Base-by-base conservation (phyloP, 768 basidiomycete species). In the Termitomyces titanicus region DNA sequence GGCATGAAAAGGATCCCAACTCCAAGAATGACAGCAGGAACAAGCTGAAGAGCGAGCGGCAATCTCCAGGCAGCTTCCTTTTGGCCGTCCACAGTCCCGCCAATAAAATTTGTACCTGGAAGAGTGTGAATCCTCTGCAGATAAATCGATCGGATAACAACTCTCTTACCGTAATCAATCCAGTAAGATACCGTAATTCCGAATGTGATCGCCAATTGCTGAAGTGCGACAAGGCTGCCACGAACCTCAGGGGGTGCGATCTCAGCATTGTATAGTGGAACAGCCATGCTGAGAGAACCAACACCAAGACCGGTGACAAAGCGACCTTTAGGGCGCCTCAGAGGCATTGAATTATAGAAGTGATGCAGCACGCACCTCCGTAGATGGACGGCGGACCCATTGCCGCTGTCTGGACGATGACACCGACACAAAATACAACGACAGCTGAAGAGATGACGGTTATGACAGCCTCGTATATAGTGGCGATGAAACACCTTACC, bases 271-370 rank as follows among this genome's bases (percentile, higher is more conserved):
- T 88, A 90, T 35, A 92, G 75, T 1, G 90, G 90, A 11, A 92
- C 89, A n/a, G 81, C 79, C 88, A 90, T 90, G 61, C 85, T 88
- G 20, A 92, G 72, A 3, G 88, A 88, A 11, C 90, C 90, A 17
- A 92, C 87, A 47, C 88, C 90, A 43, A 91, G 70, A 78, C 90
- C 90, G 48, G 88, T 89, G 50, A 92, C 70, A 61, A 89, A 90
- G 25, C 89, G 83, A 50, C 88, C 74, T 75, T 37, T 10, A n/a
- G n/a, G 33, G 7, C 1, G 7, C 31, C 20, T 51, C 76, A 70
- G 18, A n/a, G 20, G 5, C 15, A 17, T 48, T 18, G 37, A 27
- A 18, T 25, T 20, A 37, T 37, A n/a, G 8, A 34, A 37, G 29
- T 55, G 39, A 49, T 43, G 18, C 35, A 6, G 27, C 13, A 57